phyloP scores from a whole-genome alignment of 108 stramenopile genomes.

The Nannochloropsis gaditana region DNA sequence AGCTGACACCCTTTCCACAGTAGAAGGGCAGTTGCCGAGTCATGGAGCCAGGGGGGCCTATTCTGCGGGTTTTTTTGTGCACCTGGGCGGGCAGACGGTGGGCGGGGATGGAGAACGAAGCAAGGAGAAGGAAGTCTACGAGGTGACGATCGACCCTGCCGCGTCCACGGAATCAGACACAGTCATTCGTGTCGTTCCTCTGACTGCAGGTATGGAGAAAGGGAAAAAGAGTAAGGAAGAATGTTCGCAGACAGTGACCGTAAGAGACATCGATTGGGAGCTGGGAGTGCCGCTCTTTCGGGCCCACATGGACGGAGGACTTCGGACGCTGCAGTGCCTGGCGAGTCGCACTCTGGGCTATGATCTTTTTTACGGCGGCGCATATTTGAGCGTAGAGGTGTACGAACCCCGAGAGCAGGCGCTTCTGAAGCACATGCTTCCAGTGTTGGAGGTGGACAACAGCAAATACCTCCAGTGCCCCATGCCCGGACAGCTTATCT shows the following conservation, averaged over 20 bases:
- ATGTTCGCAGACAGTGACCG: not conserved
- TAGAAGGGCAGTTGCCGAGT: not conserved
- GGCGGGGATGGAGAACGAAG: not conserved
- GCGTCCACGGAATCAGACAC: not conserved
- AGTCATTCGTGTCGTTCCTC: not conserved
- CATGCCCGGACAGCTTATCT: slow-evolving; percentile 75
- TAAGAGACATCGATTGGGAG: slow-evolving; percentile 37
- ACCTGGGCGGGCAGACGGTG: not conserved
- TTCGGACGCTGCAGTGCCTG: slow-evolving; percentile 39
- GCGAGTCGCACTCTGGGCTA: not conserved
- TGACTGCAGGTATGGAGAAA: not conserved
- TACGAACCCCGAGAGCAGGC: slow-evolving; percentile 70
- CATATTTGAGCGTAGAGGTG: slow-evolving; percentile 61
- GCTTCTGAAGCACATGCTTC: slow-evolving; percentile 64
- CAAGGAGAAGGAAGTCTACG: not conserved
- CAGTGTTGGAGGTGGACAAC: slow-evolving; percentile 45
- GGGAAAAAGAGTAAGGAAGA: not conserved
- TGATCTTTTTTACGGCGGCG: slow-evolving; percentile 56
- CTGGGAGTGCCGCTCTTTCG: slow-evolving; percentile 29
- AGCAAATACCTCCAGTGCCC: slow-evolving; percentile 64
- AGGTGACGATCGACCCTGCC: not conserved
- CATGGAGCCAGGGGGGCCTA: not conserved
- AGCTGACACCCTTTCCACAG: not conserved
- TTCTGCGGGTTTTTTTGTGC: not conserved
- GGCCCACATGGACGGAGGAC: slow-evolving; percentile 33